phyloP scores from a whole-genome alignment of 2,329 filamentous ascomycete species.

The Sporothrix brasiliensis region DNA sequence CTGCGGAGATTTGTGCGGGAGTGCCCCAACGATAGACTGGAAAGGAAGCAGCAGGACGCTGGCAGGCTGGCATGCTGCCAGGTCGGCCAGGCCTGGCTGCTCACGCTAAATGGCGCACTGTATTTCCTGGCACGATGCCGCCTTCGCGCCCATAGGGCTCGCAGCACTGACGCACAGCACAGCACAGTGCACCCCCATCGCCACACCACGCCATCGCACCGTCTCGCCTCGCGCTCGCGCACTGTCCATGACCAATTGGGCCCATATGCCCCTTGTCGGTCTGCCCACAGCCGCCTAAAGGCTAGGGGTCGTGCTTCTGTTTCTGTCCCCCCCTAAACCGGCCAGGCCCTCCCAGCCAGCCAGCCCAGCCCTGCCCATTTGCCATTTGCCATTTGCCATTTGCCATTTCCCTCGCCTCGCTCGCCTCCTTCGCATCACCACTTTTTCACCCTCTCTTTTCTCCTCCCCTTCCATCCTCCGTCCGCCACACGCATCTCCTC shows the following conservation, averaged over 20 bases:
- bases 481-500: background rate
- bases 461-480: background rate
- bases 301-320: constrained; percentile 16
- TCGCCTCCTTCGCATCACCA: constrained; percentile 24
- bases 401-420: background rate
- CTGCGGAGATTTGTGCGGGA: too few relatives aligned
- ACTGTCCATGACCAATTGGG: background rate
- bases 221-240: constrained; percentile 14
- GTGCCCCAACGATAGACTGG: background rate
- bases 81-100: background rate
- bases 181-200: background rate
- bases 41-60: background rate
- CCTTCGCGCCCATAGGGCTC: background rate
- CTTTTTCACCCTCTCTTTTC: constrained; percentile 8
- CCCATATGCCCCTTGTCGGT: constrained; percentile 10
- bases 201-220: background rate
- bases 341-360: background rate
- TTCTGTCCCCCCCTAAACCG: constrained; percentile 11
- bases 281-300: constrained; percentile 19
- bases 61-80: background rate
- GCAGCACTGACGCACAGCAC: background rate
- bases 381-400: constrained; percentile 2
- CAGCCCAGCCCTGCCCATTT: constrained; percentile 17
- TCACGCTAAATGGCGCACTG: constrained; percentile 6
- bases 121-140: background rate